phyloP scores from a whole-genome alignment of 108 stramenopile species.

The Fragilariopsis cylindrus region DNA sequence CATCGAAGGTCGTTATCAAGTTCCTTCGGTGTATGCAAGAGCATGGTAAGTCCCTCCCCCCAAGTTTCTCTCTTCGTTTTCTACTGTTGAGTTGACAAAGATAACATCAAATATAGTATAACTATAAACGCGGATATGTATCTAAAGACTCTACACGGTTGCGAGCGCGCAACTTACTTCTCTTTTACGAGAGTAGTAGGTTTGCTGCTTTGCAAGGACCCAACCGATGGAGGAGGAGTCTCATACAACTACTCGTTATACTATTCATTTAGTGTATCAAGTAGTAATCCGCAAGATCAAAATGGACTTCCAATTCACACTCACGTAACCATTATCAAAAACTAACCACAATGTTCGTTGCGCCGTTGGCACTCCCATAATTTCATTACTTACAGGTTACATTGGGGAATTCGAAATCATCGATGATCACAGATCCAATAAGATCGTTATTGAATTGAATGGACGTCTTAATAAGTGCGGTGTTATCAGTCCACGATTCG shows the following conservation, averaged over 20 bases:
- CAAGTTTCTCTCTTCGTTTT: background rate
- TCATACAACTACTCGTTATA: background rate
- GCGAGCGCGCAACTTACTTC: conserved; percentile 42
- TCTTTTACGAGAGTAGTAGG: conserved; percentile 17
- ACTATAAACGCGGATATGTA: background rate
- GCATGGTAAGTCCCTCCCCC: conserved; percentile 82
- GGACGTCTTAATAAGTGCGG: conserved; percentile 99
- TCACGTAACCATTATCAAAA: conserved; percentile 44
- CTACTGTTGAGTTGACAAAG: background rate
- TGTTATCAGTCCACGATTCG: conserved; percentile 98
- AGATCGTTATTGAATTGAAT: conserved; percentile 97
- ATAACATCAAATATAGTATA: background rate
- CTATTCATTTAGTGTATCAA: background rate
- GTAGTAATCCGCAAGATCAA: conserved; percentile 34
- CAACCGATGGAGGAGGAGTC: conserved; percentile 27
- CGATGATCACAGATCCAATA: conserved; percentile 99
- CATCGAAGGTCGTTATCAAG: conserved; percentile 99
- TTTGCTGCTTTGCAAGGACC: conserved; percentile 47
- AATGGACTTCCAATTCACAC: conserved; percentile 48
- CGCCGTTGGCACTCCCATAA: conserved; percentile 52
- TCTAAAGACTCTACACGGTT: conserved; percentile 23
- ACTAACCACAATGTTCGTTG: conserved; percentile 26
- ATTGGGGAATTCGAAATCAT: conserved; percentile 99
- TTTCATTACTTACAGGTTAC: conserved; percentile 84
- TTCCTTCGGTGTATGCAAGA: conserved; percentile 99